Conservation (phyloP, 805 yeast species). For the Candida maltosa region DNA sequence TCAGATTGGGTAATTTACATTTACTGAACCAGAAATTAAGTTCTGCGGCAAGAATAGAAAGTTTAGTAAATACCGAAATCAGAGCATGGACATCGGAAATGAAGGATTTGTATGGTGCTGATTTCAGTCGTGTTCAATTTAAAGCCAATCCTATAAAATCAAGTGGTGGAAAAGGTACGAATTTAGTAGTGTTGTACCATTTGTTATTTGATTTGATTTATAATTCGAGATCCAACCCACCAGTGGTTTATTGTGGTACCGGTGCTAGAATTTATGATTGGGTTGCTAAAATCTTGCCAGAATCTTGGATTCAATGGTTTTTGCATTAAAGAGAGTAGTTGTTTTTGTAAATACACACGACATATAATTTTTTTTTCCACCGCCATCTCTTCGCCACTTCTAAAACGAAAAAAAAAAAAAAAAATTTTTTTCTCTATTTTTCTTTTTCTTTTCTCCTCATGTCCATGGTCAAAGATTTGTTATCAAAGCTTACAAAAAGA, state of each 20-base stretch:
- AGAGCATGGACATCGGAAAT: conserved; percentile 37
- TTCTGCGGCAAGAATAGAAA: conserved; percentile 19
- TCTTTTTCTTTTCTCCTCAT: conserved; percentile 32
- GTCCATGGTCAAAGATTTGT: conserved; percentile 76
- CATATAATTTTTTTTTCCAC: neutral
- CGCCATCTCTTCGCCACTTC: conserved; percentile 1
- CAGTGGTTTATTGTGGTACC: conserved; percentile 38
- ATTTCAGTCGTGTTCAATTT: conserved; percentile 28
- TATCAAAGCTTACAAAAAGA: conserved; percentile 68
- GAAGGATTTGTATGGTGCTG: conserved; percentile 27
- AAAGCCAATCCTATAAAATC: conserved; percentile 26
- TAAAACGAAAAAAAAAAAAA: conserved; percentile 1
- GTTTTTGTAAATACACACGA: conserved; percentile 1
- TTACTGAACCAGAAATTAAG: conserved; percentile 20
- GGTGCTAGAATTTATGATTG: conserved; percentile 40
- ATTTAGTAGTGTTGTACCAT: conserved; percentile 36
- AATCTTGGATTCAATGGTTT: conserved; percentile 24
- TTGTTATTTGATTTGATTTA: conserved; percentile 37
- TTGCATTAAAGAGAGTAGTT: conserved; percentile 4
- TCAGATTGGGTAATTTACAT: conserved; percentile 38
- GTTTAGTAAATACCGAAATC: conserved; percentile 32
- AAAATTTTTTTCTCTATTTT: conserved; percentile 6
- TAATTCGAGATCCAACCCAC: conserved; percentile 13
- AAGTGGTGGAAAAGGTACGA: conserved; percentile 25
- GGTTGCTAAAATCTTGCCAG: conserved; percentile 30